Percentiles rank a stretch among this genome's conserved stretches.
These are phyloP conservation scores for Cyathus striatus DNA, from an alignment of 768 basidiomycete genomes.

Conservation along the genomic window DNA sequence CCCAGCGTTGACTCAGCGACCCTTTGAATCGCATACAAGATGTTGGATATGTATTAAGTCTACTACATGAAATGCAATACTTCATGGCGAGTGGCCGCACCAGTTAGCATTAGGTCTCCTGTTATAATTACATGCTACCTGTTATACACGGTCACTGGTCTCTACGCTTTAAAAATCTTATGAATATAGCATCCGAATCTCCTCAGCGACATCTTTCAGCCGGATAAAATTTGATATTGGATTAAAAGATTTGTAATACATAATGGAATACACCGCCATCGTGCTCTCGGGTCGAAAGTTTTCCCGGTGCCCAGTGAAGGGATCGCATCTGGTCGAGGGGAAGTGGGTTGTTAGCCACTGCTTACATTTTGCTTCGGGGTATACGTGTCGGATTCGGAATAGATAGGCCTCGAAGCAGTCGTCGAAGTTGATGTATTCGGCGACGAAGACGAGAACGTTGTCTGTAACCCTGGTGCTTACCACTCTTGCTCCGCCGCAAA, in stretches of 20 bases:
- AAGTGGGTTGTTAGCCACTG: constrained; percentile 73
- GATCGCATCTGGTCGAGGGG: constrained; percentile 68
- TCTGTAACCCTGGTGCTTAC: constrained; percentile 1
- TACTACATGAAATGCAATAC: too few species aligned
- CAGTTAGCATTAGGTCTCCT: too few species aligned
- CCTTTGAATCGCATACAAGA: too few species aligned
- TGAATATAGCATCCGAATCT: constrained; percentile 13
- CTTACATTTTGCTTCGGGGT: neutral
- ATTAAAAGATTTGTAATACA: constrained; percentile 25
- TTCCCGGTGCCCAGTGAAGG: constrained; percentile 66
- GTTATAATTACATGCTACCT: neutral
- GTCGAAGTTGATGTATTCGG: too few species aligned
- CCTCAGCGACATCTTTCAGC: constrained; percentile 24
- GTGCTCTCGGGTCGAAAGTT: constrained; percentile 74
- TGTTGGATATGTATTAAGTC: too few species aligned
- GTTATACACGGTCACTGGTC: too few species aligned
- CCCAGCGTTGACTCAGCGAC: too few species aligned
- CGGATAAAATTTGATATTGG: constrained; percentile 22
- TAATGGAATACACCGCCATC: constrained; percentile 56
- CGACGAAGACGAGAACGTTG: too few species aligned
- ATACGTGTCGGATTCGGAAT: too few species aligned
- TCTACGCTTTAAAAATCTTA: too few species aligned
- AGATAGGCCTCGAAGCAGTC: too few species aligned
- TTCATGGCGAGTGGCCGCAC: too few species aligned
- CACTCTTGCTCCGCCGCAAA: constrained; percentile 3